Evolutionary conservation across 73 alveolate genomes (phyloP).

Genomic region (Stentor coeruleus): DNA sequence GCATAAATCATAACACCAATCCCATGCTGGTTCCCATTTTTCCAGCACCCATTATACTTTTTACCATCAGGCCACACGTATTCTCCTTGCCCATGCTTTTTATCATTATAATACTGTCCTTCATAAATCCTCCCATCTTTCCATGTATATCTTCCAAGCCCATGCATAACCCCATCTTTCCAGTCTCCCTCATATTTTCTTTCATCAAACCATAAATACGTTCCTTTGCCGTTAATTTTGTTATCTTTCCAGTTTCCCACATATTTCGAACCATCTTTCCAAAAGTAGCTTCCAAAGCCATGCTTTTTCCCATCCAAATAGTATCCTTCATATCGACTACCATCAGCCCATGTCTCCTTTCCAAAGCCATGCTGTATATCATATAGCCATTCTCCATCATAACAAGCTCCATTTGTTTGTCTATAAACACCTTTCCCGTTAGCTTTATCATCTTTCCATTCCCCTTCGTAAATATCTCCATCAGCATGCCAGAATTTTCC

Average conservation of each 20-base stretch:
- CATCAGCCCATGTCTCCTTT: conserved; percentile 60
- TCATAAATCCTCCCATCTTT: conserved; percentile 14
- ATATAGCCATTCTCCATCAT: conserved; percentile 64
- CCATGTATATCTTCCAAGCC: conserved; percentile 21
- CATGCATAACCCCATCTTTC: conserved; percentile 22
- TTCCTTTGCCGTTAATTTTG: conserved; percentile 58
- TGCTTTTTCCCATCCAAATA: conserved; percentile 55
- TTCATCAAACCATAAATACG: conserved; percentile 55
- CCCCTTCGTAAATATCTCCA: conserved; percentile 53
- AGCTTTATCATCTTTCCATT: conserved; percentile 43
- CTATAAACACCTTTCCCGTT: conserved; percentile 65
- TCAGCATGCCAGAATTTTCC: conserved; percentile 45
- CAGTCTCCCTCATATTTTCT: conserved; percentile 35
- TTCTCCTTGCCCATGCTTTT: conserved; percentile 28
- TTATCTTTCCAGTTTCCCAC: conserved; percentile 33
- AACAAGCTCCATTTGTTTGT: conserved; percentile 62
- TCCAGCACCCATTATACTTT: conserved; percentile 41
- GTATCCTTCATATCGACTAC: conserved; percentile 53
- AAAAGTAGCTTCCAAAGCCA: conserved; percentile 62
- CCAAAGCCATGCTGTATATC: conserved; percentile 64
- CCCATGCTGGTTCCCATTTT: conserved; percentile 62
- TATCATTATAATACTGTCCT: conserved; percentile 13
- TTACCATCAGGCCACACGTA: conserved; percentile 25
- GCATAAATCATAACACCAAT: conserved; percentile 36
- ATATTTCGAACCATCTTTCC: conserved; percentile 46